Evolutionary conservation across 768 basidiomycete genomes (phyloP).

Genomic region (Termitomyces eurrhizus): DNA sequence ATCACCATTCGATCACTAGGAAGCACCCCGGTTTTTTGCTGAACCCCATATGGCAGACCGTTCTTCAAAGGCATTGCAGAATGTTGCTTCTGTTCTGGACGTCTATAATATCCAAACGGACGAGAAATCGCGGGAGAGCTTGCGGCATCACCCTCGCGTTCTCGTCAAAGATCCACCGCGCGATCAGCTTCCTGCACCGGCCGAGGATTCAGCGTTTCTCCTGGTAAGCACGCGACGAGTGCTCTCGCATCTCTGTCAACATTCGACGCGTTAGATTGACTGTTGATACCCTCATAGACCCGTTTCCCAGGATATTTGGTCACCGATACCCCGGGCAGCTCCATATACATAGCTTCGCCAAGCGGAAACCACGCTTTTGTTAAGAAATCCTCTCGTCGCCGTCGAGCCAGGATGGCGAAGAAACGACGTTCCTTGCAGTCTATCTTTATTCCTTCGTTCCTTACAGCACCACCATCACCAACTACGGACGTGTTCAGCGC

Average conservation of each 20-base stretch:
- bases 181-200: too few species aligned
- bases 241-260: too few species aligned
- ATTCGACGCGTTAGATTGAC: too few species aligned
- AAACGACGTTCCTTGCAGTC: slow-evolving; percentile 53
- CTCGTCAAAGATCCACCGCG: slow-evolving; percentile 29
- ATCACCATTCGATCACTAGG: slow-evolving; percentile 9
- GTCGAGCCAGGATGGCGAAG: slow-evolving; percentile 34
- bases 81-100: slow-evolving; percentile 13
- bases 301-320: too few species aligned
- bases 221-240: too few species aligned
- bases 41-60: slow-evolving; percentile 15
- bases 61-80: slow-evolving; percentile 12
- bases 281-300: too few species aligned
- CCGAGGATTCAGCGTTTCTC: too few species aligned
- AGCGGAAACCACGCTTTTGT: slow-evolving; percentile 6
- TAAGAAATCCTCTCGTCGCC: slow-evolving; percentile 8
- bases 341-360: slow-evolving; percentile 16
- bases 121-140: slow-evolving; percentile 4
- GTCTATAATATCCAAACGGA: slow-evolving; percentile 6
- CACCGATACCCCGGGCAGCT: too few species aligned
- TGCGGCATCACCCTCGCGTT: slow-evolving; percentile 9
- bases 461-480: slow-evolving; percentile 28
- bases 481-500: slow-evolving; percentile 16
- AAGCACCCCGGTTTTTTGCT: slow-evolving; percentile 7
- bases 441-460: slow-evolving; percentile 45